These are phyloP conservation scores for Pichia sp. DNA, from an alignment of 1,139 yeast genomes.

Conservation along the genomic window DNA sequence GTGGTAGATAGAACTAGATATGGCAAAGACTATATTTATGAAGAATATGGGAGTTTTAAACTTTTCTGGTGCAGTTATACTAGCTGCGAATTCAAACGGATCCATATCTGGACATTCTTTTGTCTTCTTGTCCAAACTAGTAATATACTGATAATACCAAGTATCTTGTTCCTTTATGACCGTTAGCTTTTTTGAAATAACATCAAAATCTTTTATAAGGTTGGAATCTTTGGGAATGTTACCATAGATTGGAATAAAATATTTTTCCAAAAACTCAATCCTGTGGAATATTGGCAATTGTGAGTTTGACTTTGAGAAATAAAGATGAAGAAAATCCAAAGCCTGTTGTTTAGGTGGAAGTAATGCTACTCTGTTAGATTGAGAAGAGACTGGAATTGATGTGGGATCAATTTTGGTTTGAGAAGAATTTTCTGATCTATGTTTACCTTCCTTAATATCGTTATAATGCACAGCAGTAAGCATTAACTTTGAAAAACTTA, in stretches of 20 bases:
- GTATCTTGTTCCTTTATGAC: constrained; percentile 31
- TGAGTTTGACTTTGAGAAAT: constrained; percentile 72
- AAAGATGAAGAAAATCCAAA: constrained; percentile 54
- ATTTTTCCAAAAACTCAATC: constrained; percentile 57
- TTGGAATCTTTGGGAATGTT: constrained; percentile 45
- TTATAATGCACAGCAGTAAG: constrained; percentile 67
- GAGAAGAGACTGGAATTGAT: constrained; percentile 15
- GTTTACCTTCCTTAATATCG: constrained; percentile 6
- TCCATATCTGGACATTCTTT: constrained; percentile 25
- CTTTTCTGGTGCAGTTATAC: constrained; percentile 40
- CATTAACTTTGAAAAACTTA: constrained; percentile 68
- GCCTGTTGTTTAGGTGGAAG: constrained; percentile 72
- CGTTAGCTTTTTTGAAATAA: constrained; percentile 33
- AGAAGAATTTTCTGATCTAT: not conserved
- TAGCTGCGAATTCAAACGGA: constrained; percentile 30
- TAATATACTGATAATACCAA: constrained; percentile 37
- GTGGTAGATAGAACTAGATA: constrained; percentile 70
- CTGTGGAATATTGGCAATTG: constrained; percentile 79
- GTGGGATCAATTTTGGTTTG: constrained; percentile 26
- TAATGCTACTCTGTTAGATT: constrained; percentile 17
- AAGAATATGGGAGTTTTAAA: constrained; percentile 49
- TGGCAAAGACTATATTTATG: constrained; percentile 68
- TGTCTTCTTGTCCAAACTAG: constrained; percentile 28
- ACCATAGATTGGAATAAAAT: constrained; percentile 78
- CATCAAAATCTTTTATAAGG: constrained; percentile 55